These are phyloP conservation scores for Dryadomyces quercivorus DNA, from an alignment of 2,329 filamentous ascomycete genomes.

Conservation along the genomic window DNA sequence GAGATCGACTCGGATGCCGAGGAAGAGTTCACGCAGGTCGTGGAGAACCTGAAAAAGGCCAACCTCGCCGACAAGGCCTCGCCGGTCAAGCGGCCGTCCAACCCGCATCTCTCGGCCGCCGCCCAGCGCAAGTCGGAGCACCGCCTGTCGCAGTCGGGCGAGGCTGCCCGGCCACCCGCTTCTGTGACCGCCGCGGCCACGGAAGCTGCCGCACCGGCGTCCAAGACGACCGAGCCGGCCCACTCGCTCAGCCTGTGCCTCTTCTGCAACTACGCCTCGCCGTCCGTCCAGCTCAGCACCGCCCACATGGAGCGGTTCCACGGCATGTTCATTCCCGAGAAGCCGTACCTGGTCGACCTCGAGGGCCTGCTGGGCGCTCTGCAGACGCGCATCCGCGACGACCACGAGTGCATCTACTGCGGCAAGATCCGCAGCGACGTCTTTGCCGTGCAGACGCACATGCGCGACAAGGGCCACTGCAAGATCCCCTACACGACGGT, in stretches of 20 bases:
- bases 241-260: constrained; percentile 52
- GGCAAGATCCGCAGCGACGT: constrained; percentile 69
- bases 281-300: constrained; percentile 62
- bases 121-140: constrained; percentile 34
- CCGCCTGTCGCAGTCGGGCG: constrained; percentile 19
- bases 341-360: constrained; percentile 67
- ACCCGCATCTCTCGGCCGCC: constrained; percentile 32
- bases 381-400: constrained; percentile 65
- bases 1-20: constrained; percentile 51
- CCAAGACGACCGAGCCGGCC: constrained; percentile 20
- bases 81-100: constrained; percentile 41
- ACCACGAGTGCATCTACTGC: constrained; percentile 79
- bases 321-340: constrained; percentile 93
- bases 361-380: constrained; percentile 72
- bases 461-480: constrained; percentile 94
- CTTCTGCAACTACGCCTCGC: constrained; percentile 84
- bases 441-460: constrained; percentile 82
- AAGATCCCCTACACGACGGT: constrained; percentile 88
- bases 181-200: constrained; percentile 12
- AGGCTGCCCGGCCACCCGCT: not conserved
- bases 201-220: constrained; percentile 15
- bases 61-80: constrained; percentile 29
- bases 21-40: constrained; percentile 64
- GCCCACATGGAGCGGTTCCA: constrained; percentile 87
- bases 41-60: constrained; percentile 64